These are phyloP conservation scores for Scytalidium lignicola DNA, from an alignment of 2,329 filamentous ascomycete species.

Conservation along the genomic window DNA sequence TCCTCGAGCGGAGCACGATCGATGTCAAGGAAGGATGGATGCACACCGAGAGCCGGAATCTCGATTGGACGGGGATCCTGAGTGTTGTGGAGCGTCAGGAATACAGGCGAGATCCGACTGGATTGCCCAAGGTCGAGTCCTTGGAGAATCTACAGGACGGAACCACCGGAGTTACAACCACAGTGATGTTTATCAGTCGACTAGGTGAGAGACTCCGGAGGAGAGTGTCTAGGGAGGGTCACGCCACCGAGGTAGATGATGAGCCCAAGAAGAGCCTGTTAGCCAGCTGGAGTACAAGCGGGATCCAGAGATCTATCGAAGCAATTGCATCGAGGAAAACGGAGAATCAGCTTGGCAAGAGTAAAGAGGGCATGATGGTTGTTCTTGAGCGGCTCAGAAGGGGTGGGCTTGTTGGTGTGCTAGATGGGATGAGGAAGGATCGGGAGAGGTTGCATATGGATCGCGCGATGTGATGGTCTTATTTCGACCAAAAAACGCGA, in stretches of 20 bases:
- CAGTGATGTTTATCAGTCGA: slow-evolving; percentile 66
- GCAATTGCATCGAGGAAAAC: slow-evolving; percentile 72
- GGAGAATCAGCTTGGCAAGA: slow-evolving; percentile 72
- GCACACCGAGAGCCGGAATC: slow-evolving; percentile 73
- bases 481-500: not conserved
- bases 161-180: slow-evolving; percentile 66
- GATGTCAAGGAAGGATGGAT: slow-evolving; percentile 79
- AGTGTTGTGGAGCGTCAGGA: slow-evolving; percentile 72
- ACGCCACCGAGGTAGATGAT: slow-evolving; percentile 37
- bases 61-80: slow-evolving; percentile 77
- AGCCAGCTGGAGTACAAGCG: slow-evolving; percentile 58
- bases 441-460: slow-evolving; percentile 25
- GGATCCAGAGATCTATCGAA: slow-evolving; percentile 77
- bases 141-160: slow-evolving; percentile 9
- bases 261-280: slow-evolving; percentile 44
- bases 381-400: slow-evolving; percentile 67
- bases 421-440: slow-evolving; percentile 65
- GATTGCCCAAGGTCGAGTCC: not conserved
- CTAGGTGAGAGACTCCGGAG: slow-evolving; percentile 57
- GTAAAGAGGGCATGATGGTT: slow-evolving; percentile 76
- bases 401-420: slow-evolving; percentile 62
- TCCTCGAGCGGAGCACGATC: slow-evolving; percentile 74
- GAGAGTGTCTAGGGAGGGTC: slow-evolving; percentile 30
- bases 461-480: not conserved
- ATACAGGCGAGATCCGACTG: slow-evolving; percentile 41